phyloP scores from a whole-genome alignment of 192 early-diverging fungal species.

The Phlyctochytrium bullatum region DNA sequence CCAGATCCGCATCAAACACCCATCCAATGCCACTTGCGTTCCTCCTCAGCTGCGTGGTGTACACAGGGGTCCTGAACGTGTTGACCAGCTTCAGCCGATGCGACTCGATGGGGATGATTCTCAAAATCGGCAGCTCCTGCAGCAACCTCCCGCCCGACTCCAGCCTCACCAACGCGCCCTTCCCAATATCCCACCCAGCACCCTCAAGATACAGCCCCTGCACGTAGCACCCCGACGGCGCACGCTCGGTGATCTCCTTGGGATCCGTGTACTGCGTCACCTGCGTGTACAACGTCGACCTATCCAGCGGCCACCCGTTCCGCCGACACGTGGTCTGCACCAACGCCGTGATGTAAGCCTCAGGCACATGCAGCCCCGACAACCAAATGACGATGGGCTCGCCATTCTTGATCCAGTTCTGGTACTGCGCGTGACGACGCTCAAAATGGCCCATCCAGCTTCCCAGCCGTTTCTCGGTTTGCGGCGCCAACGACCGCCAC shows the following conservation, averaged over 20 bases:
- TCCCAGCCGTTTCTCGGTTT: constrained; percentile 61
- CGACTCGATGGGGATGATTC: constrained; percentile 63
- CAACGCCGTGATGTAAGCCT: constrained; percentile 60
- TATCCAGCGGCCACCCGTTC: constrained; percentile 61
- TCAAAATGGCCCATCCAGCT: constrained; percentile 63
- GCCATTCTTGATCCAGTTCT: constrained; percentile 62
- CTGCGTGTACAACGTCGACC: constrained; percentile 61
- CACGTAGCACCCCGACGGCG: constrained; percentile 56
- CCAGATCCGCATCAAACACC: constrained; percentile 65
- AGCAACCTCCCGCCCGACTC: constrained; percentile 52
- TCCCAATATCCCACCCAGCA: constrained; percentile 56
- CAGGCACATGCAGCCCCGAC: constrained; percentile 60
- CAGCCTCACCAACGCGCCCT: constrained; percentile 43
- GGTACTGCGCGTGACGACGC: constrained; percentile 52
- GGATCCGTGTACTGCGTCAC: constrained; percentile 55
- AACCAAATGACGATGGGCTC: constrained; percentile 65
- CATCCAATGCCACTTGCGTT: constrained; percentile 62
- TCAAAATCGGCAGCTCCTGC: constrained; percentile 56
- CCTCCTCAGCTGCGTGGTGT: constrained; percentile 58
- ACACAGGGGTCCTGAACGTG: constrained; percentile 64
- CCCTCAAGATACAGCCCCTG: constrained; percentile 61
- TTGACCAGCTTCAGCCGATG: constrained; percentile 58
- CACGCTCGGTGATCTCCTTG: constrained; percentile 52
- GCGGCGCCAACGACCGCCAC: constrained; percentile 55
- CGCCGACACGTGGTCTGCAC: constrained; percentile 62